phyloP scores from a whole-genome alignment of 805 yeast genomes.

The Kodamaea sagamina region DNA sequence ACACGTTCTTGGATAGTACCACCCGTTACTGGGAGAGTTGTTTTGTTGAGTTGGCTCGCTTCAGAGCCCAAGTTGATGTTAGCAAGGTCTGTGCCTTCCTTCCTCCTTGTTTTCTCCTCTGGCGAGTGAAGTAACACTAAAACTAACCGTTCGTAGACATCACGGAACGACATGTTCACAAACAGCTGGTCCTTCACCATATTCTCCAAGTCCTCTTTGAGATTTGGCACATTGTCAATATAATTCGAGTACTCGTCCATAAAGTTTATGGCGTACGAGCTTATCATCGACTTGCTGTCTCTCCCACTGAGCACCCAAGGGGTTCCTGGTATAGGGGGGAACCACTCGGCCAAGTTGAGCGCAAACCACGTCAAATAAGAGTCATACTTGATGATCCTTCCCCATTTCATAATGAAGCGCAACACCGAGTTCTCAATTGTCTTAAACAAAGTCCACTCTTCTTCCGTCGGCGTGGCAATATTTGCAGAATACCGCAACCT shows the following conservation, averaged over 20 bases:
- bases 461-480: slow-evolving; percentile 33
- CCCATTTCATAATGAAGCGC: slow-evolving; percentile 76
- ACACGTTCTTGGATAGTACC: slow-evolving; percentile 68
- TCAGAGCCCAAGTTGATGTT: slow-evolving; percentile 1
- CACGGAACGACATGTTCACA: slow-evolving; percentile 55
- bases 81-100: slow-evolving; percentile 9
- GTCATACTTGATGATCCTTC: slow-evolving; percentile 72
- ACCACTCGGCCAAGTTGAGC: slow-evolving; percentile 85
- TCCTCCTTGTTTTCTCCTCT: slow-evolving; percentile 36
- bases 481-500: slow-evolving; percentile 36
- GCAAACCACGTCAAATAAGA: slow-evolving; percentile 88
- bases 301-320: slow-evolving; percentile 58
- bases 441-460: slow-evolving; percentile 56
- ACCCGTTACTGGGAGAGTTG: slow-evolving; percentile 54
- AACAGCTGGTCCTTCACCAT: slow-evolving; percentile 30
- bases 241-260: slow-evolving; percentile 42
- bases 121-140: slow-evolving; percentile 77
- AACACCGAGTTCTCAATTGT: slow-evolving; percentile 60
- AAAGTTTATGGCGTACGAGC: slow-evolving; percentile 33
- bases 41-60: slow-evolving; percentile 27
- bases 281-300: slow-evolving; percentile 34
- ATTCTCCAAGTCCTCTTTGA: slow-evolving; percentile 24
- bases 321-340: slow-evolving; percentile 61
- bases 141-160: slow-evolving; percentile 72
- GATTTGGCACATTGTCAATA: slow-evolving; percentile 32